Conservation (phyloP, 2,329 filamentous ascomycete genomes). For the Ceratocystis ficicola region DNA sequence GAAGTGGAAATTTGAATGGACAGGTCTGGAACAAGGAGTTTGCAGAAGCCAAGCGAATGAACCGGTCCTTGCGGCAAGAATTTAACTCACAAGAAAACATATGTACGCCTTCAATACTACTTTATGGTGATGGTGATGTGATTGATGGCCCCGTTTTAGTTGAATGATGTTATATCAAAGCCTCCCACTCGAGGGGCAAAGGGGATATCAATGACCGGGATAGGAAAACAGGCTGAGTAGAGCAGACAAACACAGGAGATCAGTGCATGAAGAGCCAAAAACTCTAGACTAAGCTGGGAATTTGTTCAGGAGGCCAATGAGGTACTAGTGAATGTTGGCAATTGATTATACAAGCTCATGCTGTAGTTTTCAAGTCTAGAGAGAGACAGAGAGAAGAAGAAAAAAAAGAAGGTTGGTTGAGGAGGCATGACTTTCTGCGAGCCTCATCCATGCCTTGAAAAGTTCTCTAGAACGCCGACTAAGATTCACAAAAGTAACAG, state of each 20-base stretch:
- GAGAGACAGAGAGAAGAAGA: too few species aligned
- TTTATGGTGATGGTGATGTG: neutral
- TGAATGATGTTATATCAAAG: neutral
- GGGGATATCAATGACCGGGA: neutral
- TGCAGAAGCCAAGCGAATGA: constrained; percentile 8
- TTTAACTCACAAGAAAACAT: neutral
- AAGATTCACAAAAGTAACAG: neutral
- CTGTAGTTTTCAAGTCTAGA: neutral
- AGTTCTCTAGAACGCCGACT: neutral
- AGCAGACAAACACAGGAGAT: neutral
- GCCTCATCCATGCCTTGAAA: constrained; percentile 3
- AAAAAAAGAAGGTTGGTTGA: constrained; percentile 1
- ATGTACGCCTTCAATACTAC: neutral
- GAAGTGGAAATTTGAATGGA: neutral
- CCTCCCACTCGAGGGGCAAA: neutral
- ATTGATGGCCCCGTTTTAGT: neutral
- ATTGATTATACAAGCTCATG: neutral
- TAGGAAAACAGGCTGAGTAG: neutral
- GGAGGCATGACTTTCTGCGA: constrained; percentile 2
- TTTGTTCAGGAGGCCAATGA: too few species aligned
- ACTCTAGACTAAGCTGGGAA: neutral
- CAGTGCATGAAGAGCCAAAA: neutral
- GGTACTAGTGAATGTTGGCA: neutral
- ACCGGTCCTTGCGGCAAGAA: neutral
- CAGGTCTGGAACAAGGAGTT: constrained; percentile 8